Conservation (phyloP, 805 yeast genomes). For the Naumovozyma baii region DNA sequence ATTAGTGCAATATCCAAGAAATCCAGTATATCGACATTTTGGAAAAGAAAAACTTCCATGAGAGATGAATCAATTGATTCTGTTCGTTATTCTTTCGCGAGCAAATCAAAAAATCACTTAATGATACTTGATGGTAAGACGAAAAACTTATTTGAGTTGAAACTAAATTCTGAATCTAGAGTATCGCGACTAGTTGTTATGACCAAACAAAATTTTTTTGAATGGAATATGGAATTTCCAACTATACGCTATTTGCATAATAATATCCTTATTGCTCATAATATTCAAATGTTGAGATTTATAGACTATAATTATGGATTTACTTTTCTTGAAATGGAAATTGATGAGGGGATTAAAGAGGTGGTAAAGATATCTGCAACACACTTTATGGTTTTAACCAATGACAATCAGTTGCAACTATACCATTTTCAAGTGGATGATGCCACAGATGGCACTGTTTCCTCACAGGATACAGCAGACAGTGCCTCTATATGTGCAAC, state of each 20-base stretch:
- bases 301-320: conserved; percentile 25
- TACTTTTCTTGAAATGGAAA: conserved; percentile 13
- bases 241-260: conserved; percentile 14
- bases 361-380: conserved; percentile 11
- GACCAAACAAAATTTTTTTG: conserved; percentile 13
- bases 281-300: conserved; percentile 11
- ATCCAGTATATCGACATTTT: conserved; percentile 14
- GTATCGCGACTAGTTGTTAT: conserved; percentile 9
- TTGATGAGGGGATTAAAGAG: conserved; percentile 19
- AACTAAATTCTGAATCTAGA: conserved; percentile 3
- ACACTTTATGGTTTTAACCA: conserved; percentile 18
- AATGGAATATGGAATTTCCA: conserved; percentile 12
- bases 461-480: conserved; percentile 3
- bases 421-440: conserved; percentile 22
- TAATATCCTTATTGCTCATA: conserved; percentile 15
- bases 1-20: conserved; percentile 10
- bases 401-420: conserved; percentile 11
- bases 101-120: conserved; percentile 2
- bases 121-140: conserved; percentile 18
- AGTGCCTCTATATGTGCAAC: conserved; percentile 14
- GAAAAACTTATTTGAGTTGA: conserved; percentile 10
- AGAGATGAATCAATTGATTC: neutral
- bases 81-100: conserved; percentile 11
- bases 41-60: conserved; percentile 7
- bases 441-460: neutral